These are phyloP conservation scores for Boletus sp. DNA, from an alignment of 768 basidiomycete genomes.

Conservation along the genomic window DNA sequence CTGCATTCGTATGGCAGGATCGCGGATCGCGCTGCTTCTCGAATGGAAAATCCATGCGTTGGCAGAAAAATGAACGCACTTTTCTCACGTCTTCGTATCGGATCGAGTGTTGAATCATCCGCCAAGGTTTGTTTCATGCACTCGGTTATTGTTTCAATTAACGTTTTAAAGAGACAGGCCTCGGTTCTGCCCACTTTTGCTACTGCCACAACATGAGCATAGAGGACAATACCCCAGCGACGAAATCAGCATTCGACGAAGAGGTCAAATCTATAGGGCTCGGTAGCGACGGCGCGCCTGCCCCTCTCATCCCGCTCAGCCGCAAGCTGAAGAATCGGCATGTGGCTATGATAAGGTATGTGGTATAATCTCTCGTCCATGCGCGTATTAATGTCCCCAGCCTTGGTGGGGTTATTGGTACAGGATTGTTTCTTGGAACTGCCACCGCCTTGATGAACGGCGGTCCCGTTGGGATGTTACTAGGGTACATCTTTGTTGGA, in stretches of 20 bases:
- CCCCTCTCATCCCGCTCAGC: not conserved
- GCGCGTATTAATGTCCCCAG: not conserved
- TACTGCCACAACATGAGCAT: not conserved
- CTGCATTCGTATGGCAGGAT: too few species aligned
- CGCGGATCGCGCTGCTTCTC: not conserved
- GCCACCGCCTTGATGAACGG: constrained; percentile 32
- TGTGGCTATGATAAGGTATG: constrained; percentile 28
- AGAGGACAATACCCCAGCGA: not conserved
- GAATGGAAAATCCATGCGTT: not conserved
- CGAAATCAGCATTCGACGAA: not conserved
- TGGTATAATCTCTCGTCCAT: not conserved
- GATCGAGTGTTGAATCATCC: not conserved
- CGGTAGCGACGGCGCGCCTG: not conserved
- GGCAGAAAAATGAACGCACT: too few species aligned
- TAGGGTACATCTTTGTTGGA: constrained; percentile 37
- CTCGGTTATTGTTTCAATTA: constrained; percentile 1
- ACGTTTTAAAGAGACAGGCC: not conserved
- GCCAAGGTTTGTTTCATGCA: not conserved
- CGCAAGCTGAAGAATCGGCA: constrained; percentile 29
- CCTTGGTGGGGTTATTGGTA: constrained; percentile 38
- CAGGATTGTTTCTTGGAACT: constrained; percentile 28
- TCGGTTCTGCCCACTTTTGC: not conserved
- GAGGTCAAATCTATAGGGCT: constrained; percentile 1
- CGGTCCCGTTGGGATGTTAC: constrained; percentile 41
- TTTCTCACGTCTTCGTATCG: constrained; percentile 8